phyloP scores from a whole-genome alignment of 352 stramenopile species.

The Phytophthora pisi region DNA sequence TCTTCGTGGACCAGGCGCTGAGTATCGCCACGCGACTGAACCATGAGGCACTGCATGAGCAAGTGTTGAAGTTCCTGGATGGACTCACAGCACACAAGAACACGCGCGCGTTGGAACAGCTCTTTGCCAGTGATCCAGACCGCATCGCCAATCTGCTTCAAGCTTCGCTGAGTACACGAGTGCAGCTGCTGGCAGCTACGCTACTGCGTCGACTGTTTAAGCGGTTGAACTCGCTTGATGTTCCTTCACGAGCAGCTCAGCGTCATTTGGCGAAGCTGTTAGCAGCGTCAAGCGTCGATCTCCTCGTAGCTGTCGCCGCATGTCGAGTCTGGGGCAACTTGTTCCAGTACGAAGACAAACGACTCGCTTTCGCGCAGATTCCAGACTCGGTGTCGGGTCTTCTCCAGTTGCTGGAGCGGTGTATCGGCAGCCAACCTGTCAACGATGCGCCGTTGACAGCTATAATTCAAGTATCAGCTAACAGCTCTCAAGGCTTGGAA shows the following conservation, averaged over 20 bases:
- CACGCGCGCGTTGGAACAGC: constrained; percentile 36
- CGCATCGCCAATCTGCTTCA: constrained; percentile 65
- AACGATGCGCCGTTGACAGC: constrained; percentile 1
- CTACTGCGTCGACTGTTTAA: constrained; percentile 70
- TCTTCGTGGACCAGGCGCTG: constrained; percentile 47
- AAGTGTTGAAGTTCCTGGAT: constrained; percentile 57
- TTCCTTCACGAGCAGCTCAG: constrained; percentile 47
- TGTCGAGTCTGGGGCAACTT: constrained; percentile 73
- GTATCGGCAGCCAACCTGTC: constrained; percentile 11
- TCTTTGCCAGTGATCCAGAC: constrained; percentile 57
- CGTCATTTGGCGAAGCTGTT: constrained; percentile 57
- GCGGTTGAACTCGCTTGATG: constrained; percentile 42
- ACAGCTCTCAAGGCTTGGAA: constrained; percentile 3
- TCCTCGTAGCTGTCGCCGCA: constrained; percentile 42
- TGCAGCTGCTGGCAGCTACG: constrained; percentile 41
- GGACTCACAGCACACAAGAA: constrained; percentile 62
- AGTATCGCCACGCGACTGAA: constrained; percentile 43
- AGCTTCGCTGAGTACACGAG: constrained; percentile 27
- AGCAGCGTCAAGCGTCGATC: constrained; percentile 12
- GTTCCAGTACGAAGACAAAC: constrained; percentile 65
- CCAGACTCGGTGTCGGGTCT: constrained; percentile 47
- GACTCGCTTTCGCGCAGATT: constrained; percentile 44
- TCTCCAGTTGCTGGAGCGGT: constrained; percentile 40
- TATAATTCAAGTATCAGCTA: constrained; percentile 5
- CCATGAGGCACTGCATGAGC: constrained; percentile 41